phyloP scores from a whole-genome alignment of 306 rosid genomes.

The Cyamopsis tetragonoloba region DNA sequence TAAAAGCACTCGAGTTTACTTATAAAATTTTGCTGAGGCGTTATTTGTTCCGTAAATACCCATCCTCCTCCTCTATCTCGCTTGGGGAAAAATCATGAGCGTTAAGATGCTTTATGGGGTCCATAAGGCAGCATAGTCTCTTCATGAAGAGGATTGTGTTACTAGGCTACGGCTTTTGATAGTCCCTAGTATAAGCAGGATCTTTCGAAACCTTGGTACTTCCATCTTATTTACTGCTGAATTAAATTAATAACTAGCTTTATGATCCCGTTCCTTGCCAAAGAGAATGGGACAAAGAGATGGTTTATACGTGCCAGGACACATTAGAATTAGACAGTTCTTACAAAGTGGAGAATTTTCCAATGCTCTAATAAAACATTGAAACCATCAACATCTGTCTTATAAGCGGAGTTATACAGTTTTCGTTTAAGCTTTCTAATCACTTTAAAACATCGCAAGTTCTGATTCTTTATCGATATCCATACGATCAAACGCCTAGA shows the following conservation, averaged over 20 bases:
- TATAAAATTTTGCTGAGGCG: too few relatives aligned
- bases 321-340: not conserved
- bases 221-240: not conserved
- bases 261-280: not conserved
- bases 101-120: too few relatives aligned
- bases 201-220: too few relatives aligned
- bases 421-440: not conserved
- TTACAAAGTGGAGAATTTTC: slow-evolving; percentile 24
- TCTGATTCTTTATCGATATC: too few relatives aligned
- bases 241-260: not conserved
- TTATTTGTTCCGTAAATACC: too few relatives aligned
- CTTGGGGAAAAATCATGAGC: too few relatives aligned
- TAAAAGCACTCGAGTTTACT: slow-evolving; percentile 13
- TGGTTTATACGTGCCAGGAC: not conserved
- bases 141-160: too few relatives aligned
- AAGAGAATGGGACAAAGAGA: not conserved
- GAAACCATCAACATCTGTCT: slow-evolving; percentile 29
- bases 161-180: too few relatives aligned
- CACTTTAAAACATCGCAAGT: not conserved
- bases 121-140: too few relatives aligned
- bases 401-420: not conserved
- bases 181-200: too few relatives aligned
- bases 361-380: slow-evolving; percentile 26
- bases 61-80: too few relatives aligned
- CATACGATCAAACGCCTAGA: not conserved